phyloP scores from a whole-genome alignment of 208 protist genomes.

The Crithidia thermophila region DNA sequence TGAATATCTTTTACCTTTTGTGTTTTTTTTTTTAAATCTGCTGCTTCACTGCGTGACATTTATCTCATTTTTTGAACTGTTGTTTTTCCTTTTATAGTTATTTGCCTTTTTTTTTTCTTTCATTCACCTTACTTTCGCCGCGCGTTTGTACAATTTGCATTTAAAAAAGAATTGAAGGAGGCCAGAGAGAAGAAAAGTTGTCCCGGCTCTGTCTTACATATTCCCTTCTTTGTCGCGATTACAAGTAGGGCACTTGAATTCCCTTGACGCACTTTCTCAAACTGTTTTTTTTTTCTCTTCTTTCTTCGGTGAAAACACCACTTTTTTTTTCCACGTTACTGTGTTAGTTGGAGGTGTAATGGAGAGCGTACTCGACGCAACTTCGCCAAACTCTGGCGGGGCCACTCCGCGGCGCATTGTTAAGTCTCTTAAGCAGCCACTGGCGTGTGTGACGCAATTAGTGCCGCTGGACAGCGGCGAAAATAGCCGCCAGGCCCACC shows the following conservation, averaged over 20 bases:
- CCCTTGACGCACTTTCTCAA: not conserved
- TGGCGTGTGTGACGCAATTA: conserved; percentile 54
- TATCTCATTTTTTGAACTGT: too few relatives aligned
- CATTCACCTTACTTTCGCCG: too few relatives aligned
- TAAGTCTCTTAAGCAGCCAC: conserved; percentile 44
- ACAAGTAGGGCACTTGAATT: not conserved
- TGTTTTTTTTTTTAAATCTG: too few relatives aligned
- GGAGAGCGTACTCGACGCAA: conserved; percentile 8
- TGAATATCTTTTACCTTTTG: too few relatives aligned
- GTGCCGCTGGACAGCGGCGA: conserved; percentile 58
- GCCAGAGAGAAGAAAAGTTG: too few relatives aligned
- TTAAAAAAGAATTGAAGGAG: too few relatives aligned
- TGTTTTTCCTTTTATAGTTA: too few relatives aligned
- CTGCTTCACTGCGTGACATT: too few relatives aligned
- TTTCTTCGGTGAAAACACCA: not conserved
- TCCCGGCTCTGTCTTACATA: too few relatives aligned
- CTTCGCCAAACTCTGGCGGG: conserved; percentile 10
- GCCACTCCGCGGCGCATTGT: conserved; percentile 58
- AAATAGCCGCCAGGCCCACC: conserved; percentile 15
- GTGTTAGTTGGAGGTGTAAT: conserved; percentile 4
- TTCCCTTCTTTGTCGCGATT: too few relatives aligned
- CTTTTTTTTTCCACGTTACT: conserved; percentile 13
- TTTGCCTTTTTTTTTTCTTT: too few relatives aligned
- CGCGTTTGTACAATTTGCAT: too few relatives aligned
- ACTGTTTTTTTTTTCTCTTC: not conserved